Base-by-base conservation (phyloP, 1,284 basidiomycete species). In the Ceratobasidium theobromae region DNA sequence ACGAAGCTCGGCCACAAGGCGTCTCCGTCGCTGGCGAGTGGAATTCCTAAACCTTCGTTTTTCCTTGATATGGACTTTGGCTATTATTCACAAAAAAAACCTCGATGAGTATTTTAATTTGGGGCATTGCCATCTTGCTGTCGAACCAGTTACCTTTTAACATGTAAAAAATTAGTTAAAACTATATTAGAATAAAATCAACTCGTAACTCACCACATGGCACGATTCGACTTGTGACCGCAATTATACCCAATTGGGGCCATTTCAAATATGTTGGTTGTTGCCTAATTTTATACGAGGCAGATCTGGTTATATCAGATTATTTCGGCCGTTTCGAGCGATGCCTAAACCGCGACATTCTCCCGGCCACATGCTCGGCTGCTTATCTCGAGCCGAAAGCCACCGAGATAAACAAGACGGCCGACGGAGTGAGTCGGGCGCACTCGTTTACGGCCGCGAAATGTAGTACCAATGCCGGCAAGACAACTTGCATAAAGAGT, bases 351-450 rank as follows among this genome's bases (percentile, higher is more conserved):
- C 33, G 16, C 28, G 5, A 27, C 43, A 60, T 48, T 21, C 45
- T 38, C 21, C 28, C 27, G 9, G 5, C 23, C 23, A 38, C n/a
- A 18, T 4, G 3, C 18, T 33, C 55, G 54, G 43, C n/a, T 46
- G 28, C 57, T 49, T 60, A 48, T 60, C 57, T 60, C 45, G 32
- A 28, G 43, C 57, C 57, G 57, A 60, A 60, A 60, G 1, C 57
- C 57, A 60, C 57, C 57, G 57, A 60, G 57, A 60, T 60, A 60
- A 60, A 48, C 45, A 21, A 14, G 12, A 49, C 57, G 57, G 57
- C 57, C 57, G 57, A 60, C 30, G 57, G 57, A 38, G 23, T 38
- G 32, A 11, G 38, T 57, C 57, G 45, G 57, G 32, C 45, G 57
- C 18, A 38, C 35, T 38, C 9, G 9, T 38, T 16, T 16, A 38